phyloP scores from a whole-genome alignment of 108 stramenopile genomes.

The Stephanodiscus minutulus region DNA sequence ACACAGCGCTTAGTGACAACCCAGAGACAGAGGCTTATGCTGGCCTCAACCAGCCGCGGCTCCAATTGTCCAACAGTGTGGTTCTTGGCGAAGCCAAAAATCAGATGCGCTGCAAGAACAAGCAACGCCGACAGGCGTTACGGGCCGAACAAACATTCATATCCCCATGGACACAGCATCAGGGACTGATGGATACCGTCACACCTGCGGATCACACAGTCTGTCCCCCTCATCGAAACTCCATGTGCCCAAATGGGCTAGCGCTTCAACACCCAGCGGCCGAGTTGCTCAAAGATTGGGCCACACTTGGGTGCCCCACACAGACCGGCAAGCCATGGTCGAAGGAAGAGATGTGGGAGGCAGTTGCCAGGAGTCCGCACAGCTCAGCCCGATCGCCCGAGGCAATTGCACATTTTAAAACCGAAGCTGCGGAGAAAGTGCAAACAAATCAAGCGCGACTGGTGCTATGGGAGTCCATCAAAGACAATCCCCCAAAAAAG shows the following conservation, averaged over 20 bases:
- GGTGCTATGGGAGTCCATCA: slow-evolving; percentile 15
- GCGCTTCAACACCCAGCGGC: slow-evolving; percentile 22
- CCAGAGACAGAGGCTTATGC: too few species aligned
- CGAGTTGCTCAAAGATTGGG: slow-evolving; percentile 9
- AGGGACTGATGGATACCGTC: too few species aligned
- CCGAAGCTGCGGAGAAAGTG: slow-evolving; percentile 1
- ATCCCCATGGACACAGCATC: too few species aligned
- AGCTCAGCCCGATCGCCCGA: slow-evolving; percentile 11
- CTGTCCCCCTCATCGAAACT: too few species aligned
- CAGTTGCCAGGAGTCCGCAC: slow-evolving; percentile 23
- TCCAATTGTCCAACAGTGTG: too few species aligned
- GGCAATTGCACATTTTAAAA: not conserved
- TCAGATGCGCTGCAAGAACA: too few species aligned
- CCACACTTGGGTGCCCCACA: slow-evolving; percentile 14
- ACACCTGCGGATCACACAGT: too few species aligned
- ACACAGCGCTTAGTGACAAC: too few species aligned
- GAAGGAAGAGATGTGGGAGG: slow-evolving; percentile 8
- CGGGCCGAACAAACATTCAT: too few species aligned
- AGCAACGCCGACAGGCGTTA: too few species aligned
- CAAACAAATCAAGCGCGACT: not conserved
- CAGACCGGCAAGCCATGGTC: slow-evolving; percentile 22
- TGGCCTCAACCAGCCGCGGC: too few species aligned
- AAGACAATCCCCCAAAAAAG: slow-evolving; percentile 3
- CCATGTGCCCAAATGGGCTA: slow-evolving; percentile 10
- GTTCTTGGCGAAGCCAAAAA: too few species aligned